Conservation (phyloP, 1,284 basidiomycete species). For the Trichosporon asahii region DNA sequence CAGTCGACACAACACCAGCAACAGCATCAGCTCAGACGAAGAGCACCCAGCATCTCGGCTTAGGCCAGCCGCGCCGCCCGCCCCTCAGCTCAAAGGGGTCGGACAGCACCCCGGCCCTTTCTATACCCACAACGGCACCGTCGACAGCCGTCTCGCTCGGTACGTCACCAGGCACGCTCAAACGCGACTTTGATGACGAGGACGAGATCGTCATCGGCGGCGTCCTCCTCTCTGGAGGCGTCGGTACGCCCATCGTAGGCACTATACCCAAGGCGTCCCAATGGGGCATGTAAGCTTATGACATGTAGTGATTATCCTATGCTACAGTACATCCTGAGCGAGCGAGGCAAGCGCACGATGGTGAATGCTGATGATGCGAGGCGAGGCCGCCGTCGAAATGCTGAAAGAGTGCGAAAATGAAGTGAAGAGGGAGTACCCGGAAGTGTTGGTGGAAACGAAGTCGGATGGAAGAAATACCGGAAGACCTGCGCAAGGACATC, state of each 20-base stretch:
- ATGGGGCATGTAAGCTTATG: slow-evolving; percentile 6
- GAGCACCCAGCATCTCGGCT: background rate
- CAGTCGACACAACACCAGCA: background rate
- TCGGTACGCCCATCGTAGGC: background rate
- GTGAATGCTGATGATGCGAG: background rate
- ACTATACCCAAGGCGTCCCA: background rate
- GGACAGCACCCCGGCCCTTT: background rate
- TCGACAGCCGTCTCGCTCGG: background rate
- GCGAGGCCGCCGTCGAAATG: background rate
- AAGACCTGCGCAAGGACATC: background rate
- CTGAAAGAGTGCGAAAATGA: background rate
- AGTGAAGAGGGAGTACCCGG: background rate
- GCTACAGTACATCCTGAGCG: background rate
- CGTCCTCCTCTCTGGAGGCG: background rate
- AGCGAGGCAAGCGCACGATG: background rate
- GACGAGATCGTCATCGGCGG: background rate
- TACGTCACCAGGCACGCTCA: background rate
- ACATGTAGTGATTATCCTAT: background rate
- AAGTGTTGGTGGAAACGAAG: background rate
- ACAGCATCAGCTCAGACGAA: background rate
- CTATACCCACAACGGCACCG: background rate
- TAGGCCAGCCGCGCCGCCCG: background rate
- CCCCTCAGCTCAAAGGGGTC: background rate
- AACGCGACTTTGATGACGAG: background rate
- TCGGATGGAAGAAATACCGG: background rate